Base-by-base conservation (phyloP, 768 basidiomycete genomes). In the Trametes cinnabarina region DNA sequence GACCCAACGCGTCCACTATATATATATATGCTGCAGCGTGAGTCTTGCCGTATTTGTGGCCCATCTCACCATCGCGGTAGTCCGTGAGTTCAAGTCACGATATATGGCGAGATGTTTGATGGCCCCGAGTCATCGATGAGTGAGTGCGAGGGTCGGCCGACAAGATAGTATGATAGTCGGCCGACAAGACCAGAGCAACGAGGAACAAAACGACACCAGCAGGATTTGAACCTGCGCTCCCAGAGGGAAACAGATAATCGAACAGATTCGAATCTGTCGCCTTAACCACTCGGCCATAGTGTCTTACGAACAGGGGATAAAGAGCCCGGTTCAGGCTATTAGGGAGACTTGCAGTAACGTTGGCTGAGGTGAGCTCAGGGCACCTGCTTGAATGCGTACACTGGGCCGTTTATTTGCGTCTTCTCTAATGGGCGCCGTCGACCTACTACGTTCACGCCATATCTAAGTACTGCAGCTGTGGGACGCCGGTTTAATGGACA, bases 271-370 rank as follows among this genome's bases (percentile, higher is more conserved):
- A 61, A 61, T 61, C 60, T 61, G 60, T 61, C 84, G 84, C 84
- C 82, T 82, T 85, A 85, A 85, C 84, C 84, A 85, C 83, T 84
- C 83, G 82, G 84, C 82, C 84, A 84, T 84, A 80, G 82, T 74
- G 75, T 71, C 74, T 37, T 56, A 11, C 7, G 6, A 32, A 6
- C 30, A n/a, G n/a, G n/a, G n/a, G n/a, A n/a, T n/a, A n/a, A n/a
- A n/a, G n/a, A n/a, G n/a, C n/a, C n/a, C n/a, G n/a, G n/a, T n/a
- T n/a, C n/a, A n/a, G n/a, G n/a, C n/a, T n/a, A n/a, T n/a, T n/a
- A n/a, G n/a, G n/a, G n/a, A n/a, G n/a, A n/a, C n/a, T n/a, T n/a
- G n/a, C n/a, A n/a, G n/a, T n/a, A n/a, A n/a, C n/a, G n/a, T n/a
- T n/a, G n/a, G n/a, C n/a, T n/a, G n/a, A n/a, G n/a, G n/a, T n/a